These are phyloP conservation scores for Neurospora sp. DNA, from an alignment of 495 filamentous ascomycete genomes.

Conservation along the genomic window DNA sequence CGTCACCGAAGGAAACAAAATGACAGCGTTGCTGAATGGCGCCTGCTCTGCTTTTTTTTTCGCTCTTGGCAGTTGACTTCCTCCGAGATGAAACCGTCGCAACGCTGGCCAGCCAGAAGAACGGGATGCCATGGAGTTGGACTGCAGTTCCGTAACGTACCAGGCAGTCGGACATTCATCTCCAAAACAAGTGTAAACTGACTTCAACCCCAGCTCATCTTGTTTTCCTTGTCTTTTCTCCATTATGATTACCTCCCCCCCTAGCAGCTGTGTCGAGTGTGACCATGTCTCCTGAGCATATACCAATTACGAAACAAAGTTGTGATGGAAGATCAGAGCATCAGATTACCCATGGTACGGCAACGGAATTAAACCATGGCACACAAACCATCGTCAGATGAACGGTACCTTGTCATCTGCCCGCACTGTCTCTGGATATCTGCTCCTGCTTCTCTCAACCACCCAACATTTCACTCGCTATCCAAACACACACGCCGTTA, in stretches of 20 bases:
- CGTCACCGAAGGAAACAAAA: background rate
- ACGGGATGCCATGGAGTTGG: background rate
- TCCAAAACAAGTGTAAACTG: background rate
- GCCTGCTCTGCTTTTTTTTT: background rate
- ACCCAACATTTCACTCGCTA: background rate
- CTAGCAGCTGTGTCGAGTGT: background rate
- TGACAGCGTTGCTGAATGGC: background rate
- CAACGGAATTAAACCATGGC: background rate
- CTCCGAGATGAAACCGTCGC: background rate
- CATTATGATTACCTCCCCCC: background rate
- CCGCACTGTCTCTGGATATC: background rate
- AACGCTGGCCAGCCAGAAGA: background rate
- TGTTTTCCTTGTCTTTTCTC: background rate
- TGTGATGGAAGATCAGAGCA: background rate
- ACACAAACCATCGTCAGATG: background rate
- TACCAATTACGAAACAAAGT: background rate
- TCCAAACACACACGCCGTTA: background rate
- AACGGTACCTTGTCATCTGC: background rate
- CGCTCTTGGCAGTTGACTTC: background rate
- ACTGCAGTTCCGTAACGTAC: background rate
- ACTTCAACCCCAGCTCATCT: background rate
- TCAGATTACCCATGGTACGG: background rate
- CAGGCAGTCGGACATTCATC: background rate
- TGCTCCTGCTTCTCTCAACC: background rate
- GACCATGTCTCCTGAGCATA: background rate